Conservation (phyloP, 169 alveolate genomes). For the Plasmodium blacklocki region DNA sequence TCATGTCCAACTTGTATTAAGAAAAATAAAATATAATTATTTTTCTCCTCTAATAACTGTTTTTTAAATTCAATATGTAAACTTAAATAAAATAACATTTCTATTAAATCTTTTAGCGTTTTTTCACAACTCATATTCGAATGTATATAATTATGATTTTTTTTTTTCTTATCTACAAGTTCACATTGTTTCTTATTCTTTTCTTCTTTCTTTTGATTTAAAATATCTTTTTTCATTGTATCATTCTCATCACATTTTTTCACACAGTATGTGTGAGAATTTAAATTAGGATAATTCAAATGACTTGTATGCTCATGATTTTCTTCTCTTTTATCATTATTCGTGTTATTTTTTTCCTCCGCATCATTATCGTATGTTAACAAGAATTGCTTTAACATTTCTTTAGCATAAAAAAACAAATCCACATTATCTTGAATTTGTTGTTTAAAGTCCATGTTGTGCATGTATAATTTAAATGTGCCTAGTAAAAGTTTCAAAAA, state of each 20-base stretch:
- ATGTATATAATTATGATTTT: background rate
- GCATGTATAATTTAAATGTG: conserved; percentile 60
- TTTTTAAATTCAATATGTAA: conserved; percentile 67
- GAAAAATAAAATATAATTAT: conserved; percentile 48
- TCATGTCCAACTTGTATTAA: conserved; percentile 59
- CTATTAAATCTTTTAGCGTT: conserved; percentile 48
- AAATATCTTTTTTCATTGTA: background rate
- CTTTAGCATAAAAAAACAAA: conserved; percentile 52
- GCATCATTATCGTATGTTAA: background rate
- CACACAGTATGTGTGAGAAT: background rate
- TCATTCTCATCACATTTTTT: background rate
- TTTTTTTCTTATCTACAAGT: conserved; percentile 4
- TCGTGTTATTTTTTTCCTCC: background rate
- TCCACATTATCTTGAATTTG: conserved; percentile 18
- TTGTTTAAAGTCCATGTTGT: conserved; percentile 39
- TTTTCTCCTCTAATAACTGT: conserved; percentile 46
- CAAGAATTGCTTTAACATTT: conserved; percentile 55
- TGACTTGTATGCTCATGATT: too few relatives aligned
- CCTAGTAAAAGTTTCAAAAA: conserved; percentile 56
- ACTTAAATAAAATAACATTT: conserved; percentile 69
- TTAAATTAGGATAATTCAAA: too few relatives aligned
- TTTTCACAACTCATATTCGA: background rate
- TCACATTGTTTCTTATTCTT: conserved; percentile 1
- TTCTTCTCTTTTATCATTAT: conserved; percentile 21
- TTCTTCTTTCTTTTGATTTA: background rate